Conservation (phyloP, 176 grass and related monocot species). For the Urochloa ruziziensis region DNA sequence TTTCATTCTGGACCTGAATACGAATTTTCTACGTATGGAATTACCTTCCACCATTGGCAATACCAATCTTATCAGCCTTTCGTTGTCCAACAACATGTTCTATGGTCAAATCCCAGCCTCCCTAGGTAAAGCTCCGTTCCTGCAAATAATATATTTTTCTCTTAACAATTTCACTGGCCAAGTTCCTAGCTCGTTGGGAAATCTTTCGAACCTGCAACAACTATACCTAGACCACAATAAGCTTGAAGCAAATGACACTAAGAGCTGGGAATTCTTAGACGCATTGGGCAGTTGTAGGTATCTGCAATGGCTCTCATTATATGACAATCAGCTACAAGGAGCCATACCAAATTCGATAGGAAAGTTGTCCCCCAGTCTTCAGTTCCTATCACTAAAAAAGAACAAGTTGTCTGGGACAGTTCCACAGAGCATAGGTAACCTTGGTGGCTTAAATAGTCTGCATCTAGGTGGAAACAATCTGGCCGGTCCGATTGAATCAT, state of each 20-base stretch:
- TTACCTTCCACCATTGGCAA: neutral
- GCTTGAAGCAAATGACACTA: neutral
- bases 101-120: neutral
- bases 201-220: neutral
- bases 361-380: neutral
- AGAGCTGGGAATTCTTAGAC: neutral
- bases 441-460: neutral
- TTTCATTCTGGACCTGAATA: neutral
- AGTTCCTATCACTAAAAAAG: neutral
- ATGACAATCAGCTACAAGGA: neutral
- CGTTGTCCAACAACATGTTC: neutral
- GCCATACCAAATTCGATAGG: neutral
- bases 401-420: neutral
- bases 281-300: neutral
- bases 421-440: neutral
- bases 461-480: neutral
- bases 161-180: neutral
- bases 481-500: neutral
- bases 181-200: neutral
- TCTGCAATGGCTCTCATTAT: neutral
- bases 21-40: neutral
- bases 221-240: neutral
- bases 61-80: neutral
- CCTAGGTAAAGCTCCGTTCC: neutral
- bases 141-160: neutral